Evolutionary conservation across 768 basidiomycete genomes (phyloP).

Genomic region (Termitomyces sp.): DNA sequence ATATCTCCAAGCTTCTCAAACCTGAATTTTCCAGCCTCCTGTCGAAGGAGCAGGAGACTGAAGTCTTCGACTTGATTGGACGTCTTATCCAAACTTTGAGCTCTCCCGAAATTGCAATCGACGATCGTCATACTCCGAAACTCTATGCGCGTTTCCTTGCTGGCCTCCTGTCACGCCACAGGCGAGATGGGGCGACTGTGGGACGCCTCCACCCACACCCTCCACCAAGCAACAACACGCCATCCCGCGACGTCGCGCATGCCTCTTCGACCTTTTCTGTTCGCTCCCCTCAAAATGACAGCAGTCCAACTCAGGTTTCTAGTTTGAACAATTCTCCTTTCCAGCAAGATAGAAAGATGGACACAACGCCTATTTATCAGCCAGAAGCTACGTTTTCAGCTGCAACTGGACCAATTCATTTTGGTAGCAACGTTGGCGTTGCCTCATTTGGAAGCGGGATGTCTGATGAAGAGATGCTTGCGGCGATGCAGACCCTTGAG

Average conservation of each 20-base stretch:
- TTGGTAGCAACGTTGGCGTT: constrained; percentile 36
- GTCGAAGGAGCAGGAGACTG: constrained; percentile 55
- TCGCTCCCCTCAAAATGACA: constrained; percentile 15
- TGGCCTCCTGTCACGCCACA: constrained; percentile 62
- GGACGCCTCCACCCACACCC: constrained; percentile 50
- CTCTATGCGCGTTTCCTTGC: constrained; percentile 78
- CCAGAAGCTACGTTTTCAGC: constrained; percentile 43
- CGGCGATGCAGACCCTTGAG: constrained; percentile 69
- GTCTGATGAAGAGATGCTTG: constrained; percentile 56
- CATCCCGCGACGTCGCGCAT: constrained; percentile 13
- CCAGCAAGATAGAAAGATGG: constrained; percentile 17
- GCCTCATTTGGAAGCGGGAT: constrained; percentile 26
- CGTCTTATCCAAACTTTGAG: constrained; percentile 68
- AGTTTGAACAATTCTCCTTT: constrained; percentile 11
- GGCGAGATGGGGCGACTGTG: constrained; percentile 59
- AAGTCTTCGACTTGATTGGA: constrained; percentile 69
- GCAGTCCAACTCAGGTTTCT: constrained; percentile 17
- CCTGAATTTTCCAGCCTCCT: constrained; percentile 69
- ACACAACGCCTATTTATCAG: constrained; percentile 38
- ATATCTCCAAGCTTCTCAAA: constrained; percentile 49
- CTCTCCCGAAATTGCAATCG: constrained; percentile 71
- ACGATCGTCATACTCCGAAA: constrained; percentile 76
- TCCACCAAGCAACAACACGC: constrained; percentile 31
- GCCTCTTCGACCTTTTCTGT: constrained; percentile 22
- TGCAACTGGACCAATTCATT: constrained; percentile 36